phyloP scores from a whole-genome alignment of 2,329 filamentous ascomycete species.

The Alternaria viburni region DNA sequence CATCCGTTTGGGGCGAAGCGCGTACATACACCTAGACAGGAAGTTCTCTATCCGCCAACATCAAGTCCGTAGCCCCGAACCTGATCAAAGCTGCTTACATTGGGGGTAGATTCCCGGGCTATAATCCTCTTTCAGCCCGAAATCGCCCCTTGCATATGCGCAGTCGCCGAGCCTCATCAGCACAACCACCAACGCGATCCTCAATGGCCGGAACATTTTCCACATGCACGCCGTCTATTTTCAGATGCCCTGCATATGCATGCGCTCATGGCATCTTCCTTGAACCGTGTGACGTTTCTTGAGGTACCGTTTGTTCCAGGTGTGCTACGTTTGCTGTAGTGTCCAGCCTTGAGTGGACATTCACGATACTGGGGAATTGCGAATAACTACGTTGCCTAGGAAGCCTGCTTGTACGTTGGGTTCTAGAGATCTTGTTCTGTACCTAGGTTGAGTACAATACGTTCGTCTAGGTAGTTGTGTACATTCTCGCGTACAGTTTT shows the following conservation, averaged over 20 bases:
- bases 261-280: not conserved
- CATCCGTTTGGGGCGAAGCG: not conserved
- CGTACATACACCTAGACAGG: not conserved
- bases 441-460: not conserved
- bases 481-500: not conserved
- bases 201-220: not conserved
- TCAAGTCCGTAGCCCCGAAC: not conserved
- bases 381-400: accelerated
- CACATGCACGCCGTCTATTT: not conserved
- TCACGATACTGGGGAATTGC: not conserved
- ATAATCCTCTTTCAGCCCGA: not conserved
- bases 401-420: not conserved
- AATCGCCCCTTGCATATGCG: slow-evolving; percentile 6
- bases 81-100: not conserved
- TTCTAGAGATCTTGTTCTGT: not conserved
- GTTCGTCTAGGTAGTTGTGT: not conserved
- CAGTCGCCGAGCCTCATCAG: slow-evolving; percentile 8
- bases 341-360: not conserved
- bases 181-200: not conserved
- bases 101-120: not conserved
- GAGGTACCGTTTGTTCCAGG: not conserved
- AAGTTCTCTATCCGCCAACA: not conserved
- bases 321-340: not conserved
- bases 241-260: not conserved
- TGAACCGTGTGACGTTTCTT: not conserved